phyloP scores from a whole-genome alignment of 495 filamentous ascomycete genomes.

The Cryomyces antarcticus region DNA sequence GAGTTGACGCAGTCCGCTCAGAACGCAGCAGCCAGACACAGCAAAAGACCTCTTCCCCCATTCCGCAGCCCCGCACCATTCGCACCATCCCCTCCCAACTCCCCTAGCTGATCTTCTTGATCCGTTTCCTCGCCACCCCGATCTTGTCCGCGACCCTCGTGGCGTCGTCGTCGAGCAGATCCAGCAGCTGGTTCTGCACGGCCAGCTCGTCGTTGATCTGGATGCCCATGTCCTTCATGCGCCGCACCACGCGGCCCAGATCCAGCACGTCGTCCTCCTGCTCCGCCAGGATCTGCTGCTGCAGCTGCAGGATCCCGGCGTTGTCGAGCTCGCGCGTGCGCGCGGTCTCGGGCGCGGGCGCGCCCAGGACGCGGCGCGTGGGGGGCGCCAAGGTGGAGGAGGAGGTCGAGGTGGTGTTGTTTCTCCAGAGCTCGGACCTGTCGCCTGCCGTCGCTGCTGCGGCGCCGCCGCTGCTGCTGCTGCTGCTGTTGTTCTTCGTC shows the following conservation, averaged over 20 bases:
- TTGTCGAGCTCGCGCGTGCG: constrained; percentile 81
- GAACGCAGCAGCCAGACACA: too few relatives aligned
- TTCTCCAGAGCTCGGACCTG: constrained; percentile 32
- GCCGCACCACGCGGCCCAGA: constrained; percentile 51
- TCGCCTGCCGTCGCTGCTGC: constrained; percentile 19
- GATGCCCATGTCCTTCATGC: constrained; percentile 72
- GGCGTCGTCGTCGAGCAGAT: constrained; percentile 53
- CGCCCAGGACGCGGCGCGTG: constrained; percentile 49
- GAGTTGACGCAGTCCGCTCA: too few relatives aligned
- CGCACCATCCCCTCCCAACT: neutral
- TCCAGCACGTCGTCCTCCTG: constrained; percentile 69
- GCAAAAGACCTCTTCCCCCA: too few relatives aligned
- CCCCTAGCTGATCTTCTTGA: constrained; percentile 46
- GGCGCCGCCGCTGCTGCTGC: constrained; percentile 1
- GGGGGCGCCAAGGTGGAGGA: constrained; percentile 2
- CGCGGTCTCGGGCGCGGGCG: constrained; percentile 60
- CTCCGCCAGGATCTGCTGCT: constrained; percentile 61
- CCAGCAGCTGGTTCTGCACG: constrained; percentile 65
- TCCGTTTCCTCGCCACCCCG: constrained; percentile 58
- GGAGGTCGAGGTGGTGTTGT: neutral
- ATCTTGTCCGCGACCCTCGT: constrained; percentile 51
- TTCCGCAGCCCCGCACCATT: too few relatives aligned
- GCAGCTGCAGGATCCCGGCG: constrained; percentile 65
- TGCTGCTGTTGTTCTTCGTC: constrained; percentile 21
- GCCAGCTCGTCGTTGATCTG: constrained; percentile 72